Evolutionary conservation across 176 grass and related monocot genomes (phyloP).

Genomic region (Ampelocalamus luodianensis): DNA sequence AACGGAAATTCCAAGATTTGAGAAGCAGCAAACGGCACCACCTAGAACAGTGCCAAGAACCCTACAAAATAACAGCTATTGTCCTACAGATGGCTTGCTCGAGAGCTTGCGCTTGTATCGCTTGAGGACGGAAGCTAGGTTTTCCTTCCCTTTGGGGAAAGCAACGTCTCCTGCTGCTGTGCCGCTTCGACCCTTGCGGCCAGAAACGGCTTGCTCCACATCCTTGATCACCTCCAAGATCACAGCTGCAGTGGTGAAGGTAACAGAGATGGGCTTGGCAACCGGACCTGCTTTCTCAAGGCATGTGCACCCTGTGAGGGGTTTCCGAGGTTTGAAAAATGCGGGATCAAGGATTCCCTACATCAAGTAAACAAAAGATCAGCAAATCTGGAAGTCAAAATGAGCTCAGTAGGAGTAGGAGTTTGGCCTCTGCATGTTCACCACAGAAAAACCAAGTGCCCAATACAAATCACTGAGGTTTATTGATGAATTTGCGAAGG

Average conservation of each 20-base stretch:
- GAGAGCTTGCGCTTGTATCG: constrained; percentile 61
- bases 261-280: constrained; percentile 9
- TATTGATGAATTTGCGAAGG: background rate
- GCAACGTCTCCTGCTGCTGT: constrained; percentile 70
- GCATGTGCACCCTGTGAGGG: constrained; percentile 36
- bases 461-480: background rate
- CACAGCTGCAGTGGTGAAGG: constrained; percentile 49
- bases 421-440: background rate
- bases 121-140: constrained; percentile 71
- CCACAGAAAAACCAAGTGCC: background rate
- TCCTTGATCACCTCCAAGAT: constrained; percentile 60
- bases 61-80: background rate
- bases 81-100: constrained; percentile 29
- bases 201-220: constrained; percentile 55
- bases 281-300: constrained; percentile 29
- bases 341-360: constrained; percentile 59
- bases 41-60: background rate
- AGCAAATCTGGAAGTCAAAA: constrained; percentile 28
- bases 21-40: background rate
- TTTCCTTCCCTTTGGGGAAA: constrained; percentile 72
- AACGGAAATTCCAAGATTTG: constrained; percentile 24
- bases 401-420: background rate
- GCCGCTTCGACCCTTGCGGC: constrained; percentile 60
- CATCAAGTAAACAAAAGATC: constrained; percentile 30
- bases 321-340: constrained; percentile 48